These are phyloP conservation scores for Sonneratia alba DNA, from an alignment of 345 rosid genomes.

Conservation along the genomic window DNA sequence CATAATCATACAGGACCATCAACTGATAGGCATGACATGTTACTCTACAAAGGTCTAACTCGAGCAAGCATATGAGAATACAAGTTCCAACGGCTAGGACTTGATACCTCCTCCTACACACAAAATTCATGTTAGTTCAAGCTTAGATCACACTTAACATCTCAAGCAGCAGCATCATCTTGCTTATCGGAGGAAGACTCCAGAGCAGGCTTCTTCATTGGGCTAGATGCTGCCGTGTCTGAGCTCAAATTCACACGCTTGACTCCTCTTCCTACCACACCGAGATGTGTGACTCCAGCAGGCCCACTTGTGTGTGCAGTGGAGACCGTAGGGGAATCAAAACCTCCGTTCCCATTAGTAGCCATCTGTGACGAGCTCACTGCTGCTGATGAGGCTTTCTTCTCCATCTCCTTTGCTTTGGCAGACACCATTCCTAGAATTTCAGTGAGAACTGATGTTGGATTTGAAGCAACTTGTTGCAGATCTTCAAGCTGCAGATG, in stretches of 20 bases:
- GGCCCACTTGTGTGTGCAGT: conserved; percentile 66
- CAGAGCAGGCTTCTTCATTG: conserved; percentile 45
- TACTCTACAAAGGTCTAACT: not conserved
- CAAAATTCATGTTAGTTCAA: not conserved
- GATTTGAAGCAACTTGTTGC: conserved; percentile 54
- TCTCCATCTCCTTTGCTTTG: conserved; percentile 32
- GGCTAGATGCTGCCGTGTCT: conserved; percentile 35
- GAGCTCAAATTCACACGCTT: conserved; percentile 60
- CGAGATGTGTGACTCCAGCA: conserved; percentile 65
- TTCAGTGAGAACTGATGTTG: conserved; percentile 61
- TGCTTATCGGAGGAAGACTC: conserved; percentile 38
- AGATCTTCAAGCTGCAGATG: conserved; percentile 84
- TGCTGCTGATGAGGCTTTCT: conserved; percentile 26
- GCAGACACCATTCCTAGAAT: conserved; percentile 57
- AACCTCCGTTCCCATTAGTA: conserved; percentile 28
- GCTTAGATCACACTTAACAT: not conserved
- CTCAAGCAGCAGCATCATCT: conserved; percentile 27
- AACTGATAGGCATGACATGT: not conserved
- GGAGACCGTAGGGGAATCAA: conserved; percentile 61
- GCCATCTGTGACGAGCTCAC: conserved; percentile 58
- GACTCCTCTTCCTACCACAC: conserved; percentile 91
- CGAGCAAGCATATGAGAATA: not conserved
- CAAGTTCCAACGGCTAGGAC: not conserved
- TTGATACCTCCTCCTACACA: not conserved
- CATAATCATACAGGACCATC: not conserved